Percentiles rank a stretch among this genome's conserved stretches.
phyloP scores from a whole-genome alignment of 257 asterid genomes.

The Paraleonurus japonicus region DNA sequence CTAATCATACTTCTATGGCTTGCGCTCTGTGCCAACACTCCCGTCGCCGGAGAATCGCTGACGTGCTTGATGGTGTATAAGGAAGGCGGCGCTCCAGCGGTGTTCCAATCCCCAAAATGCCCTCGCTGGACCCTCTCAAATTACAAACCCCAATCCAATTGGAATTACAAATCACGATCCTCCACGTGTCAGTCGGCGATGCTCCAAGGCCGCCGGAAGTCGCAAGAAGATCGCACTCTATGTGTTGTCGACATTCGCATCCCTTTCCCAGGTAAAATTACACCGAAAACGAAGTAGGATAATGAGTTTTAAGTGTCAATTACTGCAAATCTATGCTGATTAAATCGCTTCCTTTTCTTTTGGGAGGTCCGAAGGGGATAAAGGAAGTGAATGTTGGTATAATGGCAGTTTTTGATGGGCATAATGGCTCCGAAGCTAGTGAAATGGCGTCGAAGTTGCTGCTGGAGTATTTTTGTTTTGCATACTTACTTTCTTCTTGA shows the following conservation, averaged over 20 bases:
- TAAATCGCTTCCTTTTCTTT: not conserved
- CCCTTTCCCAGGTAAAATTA: constrained; percentile 74
- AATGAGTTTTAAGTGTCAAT: not conserved
- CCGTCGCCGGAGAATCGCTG: constrained; percentile 66
- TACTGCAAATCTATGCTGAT: not conserved
- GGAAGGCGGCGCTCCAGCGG: constrained; percentile 98
- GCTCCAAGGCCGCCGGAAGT: constrained; percentile 84
- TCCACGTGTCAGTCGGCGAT: constrained; percentile 64
- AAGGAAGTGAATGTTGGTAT: constrained; percentile 75
- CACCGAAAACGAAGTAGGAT: not conserved
- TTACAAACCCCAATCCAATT: constrained; percentile 41
- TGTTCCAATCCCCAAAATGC: constrained; percentile 90
- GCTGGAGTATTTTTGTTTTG: constrained; percentile 76
- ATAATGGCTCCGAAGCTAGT: constrained; percentile 95
- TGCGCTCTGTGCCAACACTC: constrained; percentile 26
- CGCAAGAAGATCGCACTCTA: constrained; percentile 85
- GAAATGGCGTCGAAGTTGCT: constrained; percentile 80
- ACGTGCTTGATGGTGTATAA: constrained; percentile 76
- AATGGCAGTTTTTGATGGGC: constrained; percentile 96
- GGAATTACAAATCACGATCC: constrained; percentile 32
- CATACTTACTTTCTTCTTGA: constrained; percentile 92
- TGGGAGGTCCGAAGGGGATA: constrained; percentile 61
- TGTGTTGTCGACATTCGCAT: constrained; percentile 72
- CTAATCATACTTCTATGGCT: constrained; percentile 33
- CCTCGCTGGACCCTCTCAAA: constrained; percentile 83